Percentiles rank a stretch among this genome's conserved stretches.
Conservation (phyloP, 2,329 filamentous ascomycete species). For the Bipolaris bicolor region DNA sequence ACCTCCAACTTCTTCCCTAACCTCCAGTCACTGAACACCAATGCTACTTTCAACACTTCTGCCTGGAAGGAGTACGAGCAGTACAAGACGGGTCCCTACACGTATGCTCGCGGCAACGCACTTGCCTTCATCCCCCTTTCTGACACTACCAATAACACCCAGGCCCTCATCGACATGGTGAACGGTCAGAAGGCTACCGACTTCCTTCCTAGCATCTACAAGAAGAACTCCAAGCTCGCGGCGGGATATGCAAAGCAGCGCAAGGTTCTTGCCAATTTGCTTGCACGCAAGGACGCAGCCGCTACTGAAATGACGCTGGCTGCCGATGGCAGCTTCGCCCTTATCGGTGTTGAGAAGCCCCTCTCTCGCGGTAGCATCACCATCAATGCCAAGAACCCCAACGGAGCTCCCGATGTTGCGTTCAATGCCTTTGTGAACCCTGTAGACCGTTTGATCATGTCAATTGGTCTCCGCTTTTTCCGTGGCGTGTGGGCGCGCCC, state of each 20-base stretch:
- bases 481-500: slow-evolving; percentile 40
- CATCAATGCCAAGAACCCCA: slow-evolving; percentile 41
- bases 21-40: slow-evolving; percentile 29
- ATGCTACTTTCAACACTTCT: slow-evolving; percentile 43
- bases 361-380: slow-evolving; percentile 44
- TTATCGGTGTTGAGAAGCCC: slow-evolving; percentile 42
- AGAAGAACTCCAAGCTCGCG: slow-evolving; percentile 27
- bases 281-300: slow-evolving; percentile 31
- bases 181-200: slow-evolving; percentile 20
- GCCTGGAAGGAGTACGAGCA: slow-evolving; percentile 40
- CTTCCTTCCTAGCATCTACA: slow-evolving; percentile 35
- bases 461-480: slow-evolving; percentile 43
- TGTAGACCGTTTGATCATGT: slow-evolving; percentile 35
- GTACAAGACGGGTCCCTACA: slow-evolving; percentile 43
- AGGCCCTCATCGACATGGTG: slow-evolving; percentile 10
- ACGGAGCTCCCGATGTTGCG: slow-evolving; percentile 31
- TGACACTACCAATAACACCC: slow-evolving; percentile 26
- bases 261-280: slow-evolving; percentile 27
- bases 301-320: slow-evolving; percentile 46
- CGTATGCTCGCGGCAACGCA: slow-evolving; percentile 32
- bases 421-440: slow-evolving; percentile 40
- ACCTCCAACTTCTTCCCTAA: slow-evolving; percentile 32
- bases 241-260: slow-evolving; percentile 33
- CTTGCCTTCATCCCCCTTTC: slow-evolving; percentile 35
- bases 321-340: slow-evolving; percentile 34